Evolutionary conservation across 2,329 filamentous ascomycete genomes (phyloP).

Genomic region (Ophidiomyces ophidiicola): DNA sequence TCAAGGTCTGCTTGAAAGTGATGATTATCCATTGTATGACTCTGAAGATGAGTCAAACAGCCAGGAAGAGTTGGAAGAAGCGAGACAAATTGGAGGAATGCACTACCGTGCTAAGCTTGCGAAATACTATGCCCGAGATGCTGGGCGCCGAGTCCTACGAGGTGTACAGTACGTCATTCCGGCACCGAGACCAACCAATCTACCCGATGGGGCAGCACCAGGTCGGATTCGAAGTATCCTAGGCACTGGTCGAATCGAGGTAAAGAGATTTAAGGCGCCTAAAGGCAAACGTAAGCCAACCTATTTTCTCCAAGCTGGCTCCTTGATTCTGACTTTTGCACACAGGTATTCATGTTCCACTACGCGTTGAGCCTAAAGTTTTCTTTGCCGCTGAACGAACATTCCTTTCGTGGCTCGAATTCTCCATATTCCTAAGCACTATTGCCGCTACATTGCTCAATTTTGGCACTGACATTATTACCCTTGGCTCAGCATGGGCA

Average conservation of each 20-base stretch:
- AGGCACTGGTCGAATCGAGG: conserved; percentile 34
- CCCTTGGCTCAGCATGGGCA: conserved; percentile 57
- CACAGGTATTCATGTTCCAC: conserved; percentile 80
- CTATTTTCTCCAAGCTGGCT: not conserved
- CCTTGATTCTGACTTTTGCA: not conserved
- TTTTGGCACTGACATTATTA: conserved; percentile 52
- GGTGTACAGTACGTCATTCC: conserved; percentile 44
- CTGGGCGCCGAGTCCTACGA: conserved; percentile 34
- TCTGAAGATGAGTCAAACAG: conserved; percentile 73
- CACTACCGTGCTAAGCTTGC: conserved; percentile 56
- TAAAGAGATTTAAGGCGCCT: conserved; percentile 46
- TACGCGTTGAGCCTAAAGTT: conserved; percentile 93
- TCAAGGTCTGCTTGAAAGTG: conserved; percentile 44
- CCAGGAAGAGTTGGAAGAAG: conserved; percentile 63
- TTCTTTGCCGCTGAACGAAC: conserved; percentile 94
- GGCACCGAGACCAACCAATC: conserved; percentile 36
- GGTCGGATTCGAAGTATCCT: conserved; percentile 27
- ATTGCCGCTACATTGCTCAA: conserved; percentile 77
- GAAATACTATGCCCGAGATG: conserved; percentile 39
- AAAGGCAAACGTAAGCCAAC: conserved; percentile 40
- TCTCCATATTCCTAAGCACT: conserved; percentile 83
- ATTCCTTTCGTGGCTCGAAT: conserved; percentile 94
- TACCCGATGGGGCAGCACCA: conserved; percentile 26
- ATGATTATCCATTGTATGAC: conserved; percentile 81
- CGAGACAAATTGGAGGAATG: conserved; percentile 62